phyloP scores from a whole-genome alignment of 257 asterid species.

The Penstemon barbatus region DNA sequence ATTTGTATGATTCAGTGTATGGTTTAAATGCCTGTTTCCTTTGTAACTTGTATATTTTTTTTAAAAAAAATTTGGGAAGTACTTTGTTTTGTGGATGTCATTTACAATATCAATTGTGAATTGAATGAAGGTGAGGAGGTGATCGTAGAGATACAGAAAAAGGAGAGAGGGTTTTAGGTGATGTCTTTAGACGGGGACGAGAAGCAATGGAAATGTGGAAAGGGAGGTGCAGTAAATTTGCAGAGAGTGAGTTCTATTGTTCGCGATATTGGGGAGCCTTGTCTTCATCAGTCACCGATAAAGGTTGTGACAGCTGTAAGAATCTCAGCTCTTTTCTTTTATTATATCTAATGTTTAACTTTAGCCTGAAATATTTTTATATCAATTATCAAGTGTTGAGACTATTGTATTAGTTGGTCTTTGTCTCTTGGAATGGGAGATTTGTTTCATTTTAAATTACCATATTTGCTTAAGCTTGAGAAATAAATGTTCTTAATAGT shows the following conservation, averaged over 20 bases:
- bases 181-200: conserved; percentile 81
- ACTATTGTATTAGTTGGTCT: too few species aligned
- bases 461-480: background rate
- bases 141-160: conserved; percentile 1
- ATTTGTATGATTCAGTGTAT: conserved; percentile 20
- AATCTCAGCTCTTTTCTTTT: conserved; percentile 30
- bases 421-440: conserved; percentile 8
- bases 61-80: background rate
- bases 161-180: conserved; percentile 38
- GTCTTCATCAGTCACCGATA: conserved; percentile 83
- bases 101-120: conserved; percentile 15
- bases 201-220: conserved; percentile 91
- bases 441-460: background rate
- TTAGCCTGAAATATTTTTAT: too few species aligned
- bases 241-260: conserved; percentile 83
- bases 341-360: too few species aligned
- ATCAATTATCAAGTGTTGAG: too few species aligned
- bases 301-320: conserved; percentile 79
- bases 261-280: conserved; percentile 95
- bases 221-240: conserved; percentile 64
- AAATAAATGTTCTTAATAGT: background rate
- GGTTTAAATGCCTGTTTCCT: background rate
- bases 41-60: background rate
- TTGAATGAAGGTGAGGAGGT: conserved; percentile 26
- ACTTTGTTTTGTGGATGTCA: conserved; percentile 1